phyloP scores from a whole-genome alignment of 2,329 filamentous ascomycete genomes.

The Hypoxylon sp. region DNA sequence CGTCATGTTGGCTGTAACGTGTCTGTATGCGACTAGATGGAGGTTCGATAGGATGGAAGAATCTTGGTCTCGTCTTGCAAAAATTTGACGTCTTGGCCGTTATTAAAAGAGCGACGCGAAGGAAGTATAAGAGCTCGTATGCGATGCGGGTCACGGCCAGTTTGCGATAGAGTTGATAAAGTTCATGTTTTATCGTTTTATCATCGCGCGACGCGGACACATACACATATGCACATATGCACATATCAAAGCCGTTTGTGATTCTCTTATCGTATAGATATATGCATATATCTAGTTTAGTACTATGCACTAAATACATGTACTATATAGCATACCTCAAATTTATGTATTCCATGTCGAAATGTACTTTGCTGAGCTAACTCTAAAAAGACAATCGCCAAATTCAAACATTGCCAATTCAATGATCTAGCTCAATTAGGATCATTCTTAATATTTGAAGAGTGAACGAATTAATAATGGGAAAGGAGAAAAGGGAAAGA shows the following conservation, averaged over 20 bases:
- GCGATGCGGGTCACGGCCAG: slow-evolving; percentile 17
- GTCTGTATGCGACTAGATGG: background rate
- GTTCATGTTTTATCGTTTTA: slow-evolving; percentile 7
- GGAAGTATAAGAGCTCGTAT: slow-evolving; percentile 7
- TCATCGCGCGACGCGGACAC: slow-evolving; percentile 24
- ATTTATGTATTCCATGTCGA: too few species aligned
- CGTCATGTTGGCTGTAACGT: slow-evolving; percentile 78
- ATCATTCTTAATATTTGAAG: too few species aligned
- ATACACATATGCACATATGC: slow-evolving; percentile 3
- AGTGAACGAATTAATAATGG: too few species aligned
- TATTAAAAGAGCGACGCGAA: slow-evolving; percentile 42
- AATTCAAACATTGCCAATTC: too few species aligned
- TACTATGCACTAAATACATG: too few species aligned
- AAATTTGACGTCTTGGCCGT: background rate
- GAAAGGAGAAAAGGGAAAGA: too few species aligned
- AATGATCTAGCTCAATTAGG: too few species aligned
- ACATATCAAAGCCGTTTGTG: background rate
- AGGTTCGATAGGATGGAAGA: background rate
- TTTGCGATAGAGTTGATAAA: slow-evolving; percentile 17
- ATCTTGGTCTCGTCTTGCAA: slow-evolving; percentile 5
- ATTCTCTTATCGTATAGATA: slow-evolving; percentile 4
- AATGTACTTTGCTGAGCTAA: too few species aligned
- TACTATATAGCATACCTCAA: too few species aligned
- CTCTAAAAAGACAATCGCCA: too few species aligned
- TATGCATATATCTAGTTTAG: background rate